Evolutionary conservation across 2,329 filamentous ascomycete genomes (phyloP), one percentile per base, ranked within the genome.

Genomic region (Sclerotinia nivalis): DNA sequence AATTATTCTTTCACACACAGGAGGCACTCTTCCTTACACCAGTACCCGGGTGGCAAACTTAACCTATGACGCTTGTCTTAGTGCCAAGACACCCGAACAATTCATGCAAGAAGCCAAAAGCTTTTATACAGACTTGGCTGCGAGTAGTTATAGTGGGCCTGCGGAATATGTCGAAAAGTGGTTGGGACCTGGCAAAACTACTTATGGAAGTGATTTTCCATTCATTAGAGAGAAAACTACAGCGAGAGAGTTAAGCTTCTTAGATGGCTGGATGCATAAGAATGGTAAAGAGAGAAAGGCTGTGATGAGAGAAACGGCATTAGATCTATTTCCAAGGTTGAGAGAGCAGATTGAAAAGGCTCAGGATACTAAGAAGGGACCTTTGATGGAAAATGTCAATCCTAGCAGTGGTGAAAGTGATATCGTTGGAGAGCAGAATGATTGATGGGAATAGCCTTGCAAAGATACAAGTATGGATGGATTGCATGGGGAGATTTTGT

Each of bases 1-100:
- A 68, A 79, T 86, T 69, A 84, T 86, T 68, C 77, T 86, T 4
- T 81, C 81, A 0, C 83, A 85, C 72, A 83, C 80, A 0, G 84
- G 83, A 45, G 77, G 79, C 64, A 78, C 79, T 15, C 71, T 80
- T 18, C 77, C 76, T 13, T 74, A 79, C 9, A 13, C 62, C 25
- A 62, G 34, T n/a, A 12, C 18, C 4, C 18, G 10, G 75, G 74
- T 56, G 5, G 56, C 45, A 31, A n/a, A 34, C 22, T 2, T 49
- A 25, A n/a, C n/a, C 6, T 49, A 54, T 20, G 28, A 61, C n/a
- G 18, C 34, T 7, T 43, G 22, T n/a, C 20, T 18, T 0, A 25
- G 20, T 47, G 20, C 10, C 9, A 54, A 61, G 6, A 34, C n/a
- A 2, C 18, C 28, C 0, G 34, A 52, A 15, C 45, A 68, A 28